Evolutionary conservation across 228 moss, liverwort and hornwort genomes (phyloP).

Genomic region (Sphagnum fallax): DNA sequence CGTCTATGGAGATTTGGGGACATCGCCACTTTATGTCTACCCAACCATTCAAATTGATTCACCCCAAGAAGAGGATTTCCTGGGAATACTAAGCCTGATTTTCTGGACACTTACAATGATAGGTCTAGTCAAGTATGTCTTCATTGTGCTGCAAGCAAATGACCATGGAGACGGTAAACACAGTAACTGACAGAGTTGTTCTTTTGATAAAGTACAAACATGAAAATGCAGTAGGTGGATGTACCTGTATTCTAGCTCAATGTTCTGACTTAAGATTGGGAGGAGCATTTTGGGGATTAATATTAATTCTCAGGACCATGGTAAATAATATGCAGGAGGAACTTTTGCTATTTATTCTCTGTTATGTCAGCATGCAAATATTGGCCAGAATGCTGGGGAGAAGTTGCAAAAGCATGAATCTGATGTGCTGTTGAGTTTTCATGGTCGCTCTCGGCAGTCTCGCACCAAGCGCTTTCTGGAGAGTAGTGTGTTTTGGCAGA

Average conservation of each 20-base stretch:
- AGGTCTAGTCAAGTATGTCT: conserved; percentile 40
- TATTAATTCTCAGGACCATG: no score
- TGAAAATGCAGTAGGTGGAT: not conserved
- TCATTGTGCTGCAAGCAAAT: conserved; percentile 44
- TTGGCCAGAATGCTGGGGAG: conserved; percentile 52
- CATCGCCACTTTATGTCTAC: conserved; percentile 87
- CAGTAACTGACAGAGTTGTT: no score
- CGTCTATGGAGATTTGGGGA: conserved; percentile 93
- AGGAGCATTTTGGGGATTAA: no score
- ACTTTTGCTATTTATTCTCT: conserved; percentile 88
- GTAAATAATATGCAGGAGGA: conserved; percentile 40
- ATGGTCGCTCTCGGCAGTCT: not conserved
- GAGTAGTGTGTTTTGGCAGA: conserved; percentile 29
- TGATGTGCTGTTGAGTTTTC: conserved; percentile 1
- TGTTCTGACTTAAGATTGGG: no score
- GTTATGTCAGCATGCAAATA: conserved; percentile 77
- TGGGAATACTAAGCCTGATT: conserved; percentile 56
- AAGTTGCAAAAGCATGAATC: not conserved
- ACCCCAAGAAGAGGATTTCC: conserved; percentile 21
- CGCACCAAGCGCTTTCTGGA: conserved; percentile 42
- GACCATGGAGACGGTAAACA: conserved; percentile 59
- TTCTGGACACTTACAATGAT: conserved; percentile 66
- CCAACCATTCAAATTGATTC: conserved; percentile 59
- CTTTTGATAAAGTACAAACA: no score
- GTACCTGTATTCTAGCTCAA: no score